These are phyloP conservation scores for Penicillium sp. DNA, from an alignment of 2,329 filamentous ascomycete genomes.

Conservation along the genomic window DNA sequence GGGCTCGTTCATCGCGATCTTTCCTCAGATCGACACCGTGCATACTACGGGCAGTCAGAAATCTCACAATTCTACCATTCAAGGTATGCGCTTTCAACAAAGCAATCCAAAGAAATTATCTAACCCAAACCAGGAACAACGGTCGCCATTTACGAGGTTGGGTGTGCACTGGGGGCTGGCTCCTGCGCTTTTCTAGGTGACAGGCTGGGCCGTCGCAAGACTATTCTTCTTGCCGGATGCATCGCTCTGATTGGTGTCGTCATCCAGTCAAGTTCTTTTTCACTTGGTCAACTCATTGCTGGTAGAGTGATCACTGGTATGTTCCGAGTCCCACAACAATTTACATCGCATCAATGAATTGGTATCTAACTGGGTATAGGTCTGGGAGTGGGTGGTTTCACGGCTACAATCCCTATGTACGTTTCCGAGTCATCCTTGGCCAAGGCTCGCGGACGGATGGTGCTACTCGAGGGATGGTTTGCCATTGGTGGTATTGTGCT, in stretches of 20 bases:
- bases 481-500: constrained; percentile 19
- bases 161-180: constrained; percentile 23
- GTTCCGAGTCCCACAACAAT: background rate
- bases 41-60: constrained; percentile 14
- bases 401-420: constrained; percentile 29
- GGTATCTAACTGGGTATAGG: constrained; percentile 8
- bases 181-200: constrained; percentile 17
- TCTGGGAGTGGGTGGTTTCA: constrained; percentile 27
- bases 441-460: constrained; percentile 21
- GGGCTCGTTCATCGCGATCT: constrained; percentile 17
- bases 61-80: constrained; percentile 20
- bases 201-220: constrained; percentile 20
- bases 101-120: too few relatives aligned
- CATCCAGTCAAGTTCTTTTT: constrained; percentile 19
- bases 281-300: constrained; percentile 5
- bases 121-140: constrained; percentile 18
- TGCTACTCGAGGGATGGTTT: constrained; percentile 22
- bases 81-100: constrained; percentile 9
- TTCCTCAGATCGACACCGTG: constrained; percentile 19
- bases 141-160: constrained; percentile 29
- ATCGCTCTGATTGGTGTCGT: constrained; percentile 16
- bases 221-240: constrained; percentile 19
- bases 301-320: constrained; percentile 20
- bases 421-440: constrained; percentile 20
- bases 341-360: background rate